These are phyloP conservation scores for Leccinum boreale DNA, from an alignment of 768 basidiomycete genomes.

Conservation along the genomic window DNA sequence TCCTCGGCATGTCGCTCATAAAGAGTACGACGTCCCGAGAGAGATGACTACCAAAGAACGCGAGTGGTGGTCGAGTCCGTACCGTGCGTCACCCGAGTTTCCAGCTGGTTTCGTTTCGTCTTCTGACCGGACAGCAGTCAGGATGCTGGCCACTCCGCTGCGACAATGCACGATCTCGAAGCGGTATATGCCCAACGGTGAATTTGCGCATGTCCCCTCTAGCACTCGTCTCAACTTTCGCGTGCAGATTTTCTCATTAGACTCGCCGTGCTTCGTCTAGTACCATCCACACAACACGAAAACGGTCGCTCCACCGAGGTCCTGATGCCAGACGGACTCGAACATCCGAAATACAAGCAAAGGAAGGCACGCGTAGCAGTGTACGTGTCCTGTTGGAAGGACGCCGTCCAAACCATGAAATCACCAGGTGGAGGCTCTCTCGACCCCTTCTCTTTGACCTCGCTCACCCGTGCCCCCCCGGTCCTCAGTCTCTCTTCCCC, in stretches of 20 bases:
- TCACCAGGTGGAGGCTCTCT: conserved; percentile 33
- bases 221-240: not conserved
- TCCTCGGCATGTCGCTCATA: conserved; percentile 20
- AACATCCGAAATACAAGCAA: conserved; percentile 58
- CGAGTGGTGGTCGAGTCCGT: conserved; percentile 72
- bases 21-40: conserved; percentile 40
- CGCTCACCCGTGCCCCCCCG: conserved; percentile 1
- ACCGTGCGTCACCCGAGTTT: conserved; percentile 45
- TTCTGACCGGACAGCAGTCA: conserved; percentile 40
- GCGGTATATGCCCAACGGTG: conserved; percentile 57
- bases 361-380: conserved; percentile 43
- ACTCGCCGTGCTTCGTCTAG: conserved; percentile 45
- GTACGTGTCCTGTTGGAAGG: conserved; percentile 63
- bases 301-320: conserved; percentile 26
- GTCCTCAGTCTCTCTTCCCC: conserved; percentile 19
- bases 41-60: conserved; percentile 63
- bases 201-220: not conserved
- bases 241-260: conserved; percentile 64
- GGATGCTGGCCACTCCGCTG: conserved; percentile 68
- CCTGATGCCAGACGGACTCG: conserved; percentile 58
- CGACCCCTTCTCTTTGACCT: not conserved
- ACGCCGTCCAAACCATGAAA: conserved; percentile 38
- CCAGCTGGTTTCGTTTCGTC: not conserved
- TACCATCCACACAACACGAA: conserved; percentile 26
- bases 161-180: conserved; percentile 52